Evolutionary conservation across 768 basidiomycete species (phyloP).

Genomic region (Kockovaella imperatae): DNA sequence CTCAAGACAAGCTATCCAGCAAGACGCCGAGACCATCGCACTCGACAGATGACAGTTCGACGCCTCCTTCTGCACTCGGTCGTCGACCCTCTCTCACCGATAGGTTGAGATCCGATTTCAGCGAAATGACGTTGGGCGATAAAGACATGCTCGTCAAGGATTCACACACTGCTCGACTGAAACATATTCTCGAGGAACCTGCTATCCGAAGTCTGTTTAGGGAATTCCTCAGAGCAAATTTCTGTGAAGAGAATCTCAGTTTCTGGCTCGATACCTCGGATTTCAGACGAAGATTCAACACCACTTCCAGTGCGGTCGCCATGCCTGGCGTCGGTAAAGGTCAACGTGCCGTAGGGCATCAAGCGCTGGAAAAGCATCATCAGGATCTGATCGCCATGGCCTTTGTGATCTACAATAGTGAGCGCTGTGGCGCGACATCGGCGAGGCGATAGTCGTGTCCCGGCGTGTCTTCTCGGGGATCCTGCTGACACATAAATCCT

Average conservation of each 20-base stretch:
- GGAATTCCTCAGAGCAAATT: conserved; percentile 86
- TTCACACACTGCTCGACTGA: conserved; percentile 83
- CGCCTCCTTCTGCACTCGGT: background rate
- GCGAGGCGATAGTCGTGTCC: background rate
- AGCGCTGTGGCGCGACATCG: conserved; percentile 6
- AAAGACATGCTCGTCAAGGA: conserved; percentile 54
- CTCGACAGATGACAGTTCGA: conserved; percentile 5
- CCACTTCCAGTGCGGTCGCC: conserved; percentile 69
- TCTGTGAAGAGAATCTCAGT: conserved; percentile 95
- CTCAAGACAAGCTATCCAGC: conserved; percentile 60
- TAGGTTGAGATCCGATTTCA: conserved; percentile 15
- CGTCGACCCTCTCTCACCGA: conserved; percentile 6
- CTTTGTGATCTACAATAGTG: conserved; percentile 56
- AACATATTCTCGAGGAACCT: conserved; percentile 87
- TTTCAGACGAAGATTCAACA: conserved; percentile 91
- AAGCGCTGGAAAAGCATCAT: conserved; percentile 94
- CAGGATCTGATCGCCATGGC: conserved; percentile 90
- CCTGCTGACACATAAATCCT: conserved; percentile 49
- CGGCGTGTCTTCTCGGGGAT: background rate
- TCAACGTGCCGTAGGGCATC: conserved; percentile 28
- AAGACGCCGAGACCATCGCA: conserved; percentile 5
- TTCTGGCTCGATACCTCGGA: conserved; percentile 98
- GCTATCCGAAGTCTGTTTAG: conserved; percentile 81
- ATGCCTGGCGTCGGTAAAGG: background rate
- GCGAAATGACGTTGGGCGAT: conserved; percentile 12